Evolutionary conservation across 2,329 filamentous ascomycete genomes (phyloP).

Genomic region (Pyricularia grisea): DNA sequence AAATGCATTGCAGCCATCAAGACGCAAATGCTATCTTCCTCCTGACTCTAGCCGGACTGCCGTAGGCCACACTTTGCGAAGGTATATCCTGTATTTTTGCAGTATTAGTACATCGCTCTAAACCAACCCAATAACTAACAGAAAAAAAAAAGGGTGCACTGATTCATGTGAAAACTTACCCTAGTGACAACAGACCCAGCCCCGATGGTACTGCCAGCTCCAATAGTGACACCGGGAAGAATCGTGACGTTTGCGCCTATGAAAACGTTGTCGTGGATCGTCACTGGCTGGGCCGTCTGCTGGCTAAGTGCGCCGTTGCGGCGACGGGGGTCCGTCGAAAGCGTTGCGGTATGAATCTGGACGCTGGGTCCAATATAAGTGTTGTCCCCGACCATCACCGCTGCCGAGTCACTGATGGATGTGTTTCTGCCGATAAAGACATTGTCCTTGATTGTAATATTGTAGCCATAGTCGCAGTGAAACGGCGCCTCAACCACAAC

Average conservation of each 20-base stretch:
- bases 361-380: conserved; percentile 76
- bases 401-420: conserved; percentile 76
- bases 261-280: conserved; percentile 80
- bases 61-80: conserved; percentile 12
- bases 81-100: neutral
- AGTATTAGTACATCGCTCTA: neutral
- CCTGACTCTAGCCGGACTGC: conserved; percentile 12
- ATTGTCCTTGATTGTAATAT: conserved; percentile 78
- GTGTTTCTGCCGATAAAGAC: conserved; percentile 78
- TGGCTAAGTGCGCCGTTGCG: conserved; percentile 66
- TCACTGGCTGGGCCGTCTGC: conserved; percentile 60
- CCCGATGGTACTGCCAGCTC: conserved; percentile 68
- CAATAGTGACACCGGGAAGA: conserved; percentile 70
- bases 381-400: conserved; percentile 71
- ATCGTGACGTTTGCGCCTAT: conserved; percentile 71
- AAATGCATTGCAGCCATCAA: neutral
- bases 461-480: conserved; percentile 91
- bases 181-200: conserved; percentile 81
- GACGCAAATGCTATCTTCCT: conserved; percentile 4
- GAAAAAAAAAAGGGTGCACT: neutral
- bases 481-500: conserved; percentile 82
- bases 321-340: conserved; percentile 62
- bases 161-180: conserved; percentile 27
- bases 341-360: conserved; percentile 69
- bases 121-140: neutral